Evolutionary conservation across 2,329 filamentous ascomycete species (phyloP), one percentile per base, ranked within the genome.

Genomic region (Geosmithia morbida): DNA sequence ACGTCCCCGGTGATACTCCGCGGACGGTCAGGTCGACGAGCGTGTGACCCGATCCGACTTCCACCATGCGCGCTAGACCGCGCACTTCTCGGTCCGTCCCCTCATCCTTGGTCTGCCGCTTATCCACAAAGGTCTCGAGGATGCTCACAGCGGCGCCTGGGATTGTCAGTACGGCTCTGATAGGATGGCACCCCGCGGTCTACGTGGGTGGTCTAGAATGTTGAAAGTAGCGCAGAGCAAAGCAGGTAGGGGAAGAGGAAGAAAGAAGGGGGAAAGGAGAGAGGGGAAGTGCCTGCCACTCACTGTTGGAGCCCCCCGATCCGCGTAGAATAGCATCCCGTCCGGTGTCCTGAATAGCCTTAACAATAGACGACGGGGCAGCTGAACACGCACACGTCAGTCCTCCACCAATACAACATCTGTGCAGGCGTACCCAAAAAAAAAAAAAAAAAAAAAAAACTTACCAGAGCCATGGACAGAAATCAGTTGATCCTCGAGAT

Each of bases 301-400:
- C 72, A 89, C 87, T 87, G 66, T 96, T 83, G 59, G 87, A 83
- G 56, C 74, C 77, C 52, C 92, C 92, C 50, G 85, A 89, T 48
- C 92, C 92, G 55, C 92, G 83, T 49, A 98, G 69, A 59, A 98
- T 96, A 43, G 90, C 90, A 75, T 97, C 90, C 58, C 88, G 80
- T 46, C 92, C 92, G 10, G 89, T 96, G 43, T 75, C 73, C 68
- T 96, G 85, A 53, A 97, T 94, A 7, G 90, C 85, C 52, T 81
- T 72, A 29, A 96, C 88, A 53, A 97, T 94, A 43, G 83, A 77
- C 47, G 89, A 96, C 16, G 92, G 92, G 18, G 92, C 80, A 54
- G 87, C 86, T 77, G 56, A 41, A 42, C n/a, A 18, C 40, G 18
- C 19, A 20, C 40, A 42, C 22, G 22, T 26, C 22, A 26, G 22